Evolutionary conservation across 2,329 filamentous ascomycete genomes (phyloP), one percentile per base, ranked within the genome.

Genomic region (Botrytis paeoniae): DNA sequence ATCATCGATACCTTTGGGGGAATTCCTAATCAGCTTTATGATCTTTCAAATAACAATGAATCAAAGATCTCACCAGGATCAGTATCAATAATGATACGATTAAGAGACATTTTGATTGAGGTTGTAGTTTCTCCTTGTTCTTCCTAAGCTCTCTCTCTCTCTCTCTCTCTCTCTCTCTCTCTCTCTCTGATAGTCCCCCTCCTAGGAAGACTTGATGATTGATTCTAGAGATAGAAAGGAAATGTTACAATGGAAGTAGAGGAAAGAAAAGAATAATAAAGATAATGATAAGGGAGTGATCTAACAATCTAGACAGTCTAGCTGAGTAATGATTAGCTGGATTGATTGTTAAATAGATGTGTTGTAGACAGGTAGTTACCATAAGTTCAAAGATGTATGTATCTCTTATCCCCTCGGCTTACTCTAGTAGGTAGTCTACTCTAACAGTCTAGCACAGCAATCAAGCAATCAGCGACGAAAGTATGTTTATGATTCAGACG

Each of bases 31-130:
- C 57, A 72, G 63, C 14, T 48, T 60, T 54, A 45, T 41, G 18
- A 35, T n/a, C 48, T 43, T 37, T 37, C 3, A 25, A 25, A 12
- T 7, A 32, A 32, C 37, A 20, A 60, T 12, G 3, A n/a, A 25
- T 22, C 14, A 0, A n/a, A n/a, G 35, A 59, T 60, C 82, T 77
- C 85, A 93, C 95, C 84, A 77, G 95, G 95, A 81, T 98, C 96
- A 3, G 95, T 98, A 81, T 99, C 96, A 79, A 99, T 96, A 79
- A 99, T 98, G 78, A 99, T 91, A 79, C 92, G 90, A 79, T 88
- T 89, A 78, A 89, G 89, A 41, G 90, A 87, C 91, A 93, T 93
- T 73, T 64, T 78, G 73, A 61, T 54, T 25, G 48, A 22, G n/a
- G 25, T 41, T 71, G 59, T 29, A 32, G 57, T 61, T 48, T 39